Evolutionary conservation across 768 basidiomycete genomes (phyloP).

Genomic region (Auriscalpium orientale): DNA sequence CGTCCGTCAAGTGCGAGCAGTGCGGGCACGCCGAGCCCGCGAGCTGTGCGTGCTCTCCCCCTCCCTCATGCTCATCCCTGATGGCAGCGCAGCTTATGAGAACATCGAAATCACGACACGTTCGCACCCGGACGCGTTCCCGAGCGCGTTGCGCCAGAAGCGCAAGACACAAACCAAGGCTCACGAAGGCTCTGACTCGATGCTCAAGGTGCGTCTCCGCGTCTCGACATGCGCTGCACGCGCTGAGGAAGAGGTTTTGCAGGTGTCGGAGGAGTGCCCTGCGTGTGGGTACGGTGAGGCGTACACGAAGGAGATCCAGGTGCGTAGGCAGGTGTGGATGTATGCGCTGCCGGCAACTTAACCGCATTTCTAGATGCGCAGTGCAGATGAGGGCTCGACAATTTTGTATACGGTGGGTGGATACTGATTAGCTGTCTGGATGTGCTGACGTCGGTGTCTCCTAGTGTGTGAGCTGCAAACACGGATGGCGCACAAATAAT

Average conservation of each 20-base stretch:
- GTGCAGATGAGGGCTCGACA: slow-evolving; percentile 92
- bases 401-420: slow-evolving; percentile 84
- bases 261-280: slow-evolving; percentile 90
- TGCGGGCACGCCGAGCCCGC: slow-evolving; percentile 85
- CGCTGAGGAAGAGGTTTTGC: not conserved
- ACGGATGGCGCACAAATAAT: slow-evolving; percentile 81
- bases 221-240: not conserved
- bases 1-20: slow-evolving; percentile 77
- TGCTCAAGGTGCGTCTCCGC: slow-evolving; percentile 42
- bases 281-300: slow-evolving; percentile 79
- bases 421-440: not conserved
- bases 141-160: slow-evolving; percentile 79
- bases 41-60: slow-evolving; percentile 55
- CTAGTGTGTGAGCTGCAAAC: slow-evolving; percentile 69
- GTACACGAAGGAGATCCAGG: slow-evolving; percentile 86
- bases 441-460: slow-evolving; percentile 9
- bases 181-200: slow-evolving; percentile 60
- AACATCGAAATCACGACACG: slow-evolving; percentile 84
- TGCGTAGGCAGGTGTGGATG: slow-evolving; percentile 23
- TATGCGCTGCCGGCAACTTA: not conserved
- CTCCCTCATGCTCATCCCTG: not conserved
- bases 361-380: slow-evolving; percentile 49
- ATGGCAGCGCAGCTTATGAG: slow-evolving; percentile 64
- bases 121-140: slow-evolving; percentile 92
- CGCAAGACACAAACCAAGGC: slow-evolving; percentile 83